Conservation (phyloP, 163 green algal genomes). For the Volvox carteri region DNA sequence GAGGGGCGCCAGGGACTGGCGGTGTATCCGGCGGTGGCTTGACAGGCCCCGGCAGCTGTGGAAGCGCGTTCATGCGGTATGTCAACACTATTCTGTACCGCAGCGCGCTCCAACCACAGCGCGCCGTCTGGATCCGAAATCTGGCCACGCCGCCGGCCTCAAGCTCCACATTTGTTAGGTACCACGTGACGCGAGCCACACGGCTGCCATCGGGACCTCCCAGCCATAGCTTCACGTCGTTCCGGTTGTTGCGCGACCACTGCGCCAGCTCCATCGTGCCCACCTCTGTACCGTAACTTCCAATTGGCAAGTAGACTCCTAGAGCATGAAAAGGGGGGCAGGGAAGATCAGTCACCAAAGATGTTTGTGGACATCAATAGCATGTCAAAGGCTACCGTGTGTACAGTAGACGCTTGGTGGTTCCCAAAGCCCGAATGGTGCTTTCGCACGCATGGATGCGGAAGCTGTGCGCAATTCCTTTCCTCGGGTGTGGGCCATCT, state of each 20-base stretch:
- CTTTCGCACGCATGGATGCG: too few relatives aligned
- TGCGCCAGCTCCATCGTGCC: slow-evolving; percentile 20
- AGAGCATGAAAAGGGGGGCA: too few relatives aligned
- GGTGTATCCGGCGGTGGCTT: background rate
- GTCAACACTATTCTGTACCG: background rate
- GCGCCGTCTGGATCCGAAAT: background rate
- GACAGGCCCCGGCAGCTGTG: background rate
- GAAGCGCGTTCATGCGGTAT: background rate
- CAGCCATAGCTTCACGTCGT: slow-evolving; percentile 2
- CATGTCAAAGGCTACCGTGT: too few relatives aligned
- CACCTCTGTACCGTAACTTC: background rate
- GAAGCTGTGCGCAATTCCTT: too few relatives aligned
- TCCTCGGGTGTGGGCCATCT: too few relatives aligned
- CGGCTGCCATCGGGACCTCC: slow-evolving; percentile 10
- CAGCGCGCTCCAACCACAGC: slow-evolving; percentile 1
- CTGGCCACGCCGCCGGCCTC: background rate
- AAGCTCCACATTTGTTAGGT: slow-evolving; percentile 39
- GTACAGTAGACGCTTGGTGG: too few relatives aligned
- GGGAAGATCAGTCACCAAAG: too few relatives aligned
- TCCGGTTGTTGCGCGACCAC: background rate
- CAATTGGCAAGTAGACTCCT: background rate
- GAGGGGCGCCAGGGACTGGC: background rate
- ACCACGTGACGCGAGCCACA: slow-evolving; percentile 25
- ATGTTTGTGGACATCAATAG: too few relatives aligned
- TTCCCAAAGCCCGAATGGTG: too few relatives aligned